Evolutionary conservation across 768 basidiomycete genomes (phyloP), one percentile per base, ranked within the genome.

Genomic region (Tricholoma hemisulphureum): DNA sequence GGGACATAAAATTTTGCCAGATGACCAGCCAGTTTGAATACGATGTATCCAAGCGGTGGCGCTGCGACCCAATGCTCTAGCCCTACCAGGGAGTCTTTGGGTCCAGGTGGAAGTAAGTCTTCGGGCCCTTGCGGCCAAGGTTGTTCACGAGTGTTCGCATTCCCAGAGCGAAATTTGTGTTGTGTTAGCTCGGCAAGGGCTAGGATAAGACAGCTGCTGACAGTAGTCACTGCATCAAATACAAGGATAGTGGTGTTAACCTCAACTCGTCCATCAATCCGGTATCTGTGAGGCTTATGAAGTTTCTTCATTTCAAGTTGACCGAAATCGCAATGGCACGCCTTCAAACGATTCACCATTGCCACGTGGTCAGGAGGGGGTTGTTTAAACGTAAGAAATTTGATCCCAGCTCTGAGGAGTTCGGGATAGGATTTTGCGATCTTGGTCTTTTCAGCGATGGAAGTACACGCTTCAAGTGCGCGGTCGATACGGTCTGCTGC

Each of bases 401-500:
- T 57, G 58, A 64, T 59, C 10, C 63, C 63, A 13, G 55, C 55
- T 51, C 63, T 61, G 45, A 59, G 58, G 41, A 64, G 23, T 32
- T 59, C 39, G 39, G 63, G 63, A 49, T 55, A 43, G 14, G 60
- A 61, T 55, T 59, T 64, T 3, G 58, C 63, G 26, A 64, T 39
- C 56, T 61, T 64, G 51, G 55, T 57, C 41, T 53, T 59, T 39
- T 29, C 55, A 28, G 60, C 49, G 21, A 56, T 31, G 14, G 43
- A 50, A 13, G 26, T 28, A 35, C 26, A 48, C 24, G 23, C 41
- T 43, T 56, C 55, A 3, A 56, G 55, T 34, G 41, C 61, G 29
- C 49, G 57, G 37, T 62, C 51, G 21, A 62, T 58, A 23, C 61
- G 49, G 46, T 62, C 61, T 24, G 61, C 58, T 8, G 61, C 61